Evolutionary conservation across 1,139 yeast genomes (phyloP), one percentile per base, ranked within the genome.

Genomic region (Yamadazyma triangularis): DNA sequence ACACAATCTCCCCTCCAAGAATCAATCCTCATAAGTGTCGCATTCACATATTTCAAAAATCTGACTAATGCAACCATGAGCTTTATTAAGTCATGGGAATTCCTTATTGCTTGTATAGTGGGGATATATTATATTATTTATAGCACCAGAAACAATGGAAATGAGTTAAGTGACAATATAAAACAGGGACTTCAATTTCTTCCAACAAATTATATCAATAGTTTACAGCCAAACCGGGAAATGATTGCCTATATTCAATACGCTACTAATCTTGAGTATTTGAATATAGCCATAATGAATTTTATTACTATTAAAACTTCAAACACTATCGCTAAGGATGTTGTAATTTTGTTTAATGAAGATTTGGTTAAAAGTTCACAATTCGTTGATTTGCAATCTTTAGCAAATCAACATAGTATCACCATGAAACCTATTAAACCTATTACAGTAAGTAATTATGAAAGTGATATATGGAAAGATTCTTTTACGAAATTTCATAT

Each of bases 401-500:
- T 27, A 18, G 38, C 33, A 8, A 31, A 35, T 7, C 34, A 37
- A 16, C 27, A 33, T 4, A 30, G 26, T 8, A 34, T 40, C 2
- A 28, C 26, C 4, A 31, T 43, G 12, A 26, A 34, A 9, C 30
- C 31, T 13, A 36, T 39, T 4, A n/a, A 25, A 2, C 9, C 25
- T 8, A 10, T 21, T 10, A 11, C 13, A n/a, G 13, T 21, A 11
- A 19, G 9, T 10, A 21, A 15, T 25, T 15, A n/a, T 18, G 29
- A 13, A 13, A 23, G 25, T 11, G 26, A 29, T 4, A 26, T 35
- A 4, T 77, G 83, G 83, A 45, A 58, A 3, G 59, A 67, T 8
- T 71, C 79, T 28, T 70, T 73, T 39, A 76, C 82, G 0, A 77
- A 78, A 42, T 53, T 77, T 24, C 62, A 68, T 38, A 64, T 74